phyloP scores from a whole-genome alignment of 495 filamentous ascomycete genomes.

The Friedmanniomyces simplex region DNA sequence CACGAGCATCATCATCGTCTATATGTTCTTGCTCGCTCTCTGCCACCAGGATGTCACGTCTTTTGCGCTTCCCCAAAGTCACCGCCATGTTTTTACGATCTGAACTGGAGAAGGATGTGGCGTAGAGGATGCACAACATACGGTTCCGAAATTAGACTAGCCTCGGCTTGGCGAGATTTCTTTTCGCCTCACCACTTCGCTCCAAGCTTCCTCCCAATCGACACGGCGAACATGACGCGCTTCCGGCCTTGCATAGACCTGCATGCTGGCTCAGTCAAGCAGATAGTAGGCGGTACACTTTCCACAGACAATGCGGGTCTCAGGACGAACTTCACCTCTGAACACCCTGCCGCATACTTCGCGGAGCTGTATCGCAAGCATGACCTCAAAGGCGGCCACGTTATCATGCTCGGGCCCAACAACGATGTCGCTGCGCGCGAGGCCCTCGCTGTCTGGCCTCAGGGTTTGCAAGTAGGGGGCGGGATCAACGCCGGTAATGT shows the following conservation, averaged over 20 bases:
- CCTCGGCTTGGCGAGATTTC: neutral
- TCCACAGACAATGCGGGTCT: slow-evolving; percentile 48
- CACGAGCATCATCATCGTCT: slow-evolving; percentile 33
- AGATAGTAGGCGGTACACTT: slow-evolving; percentile 93
- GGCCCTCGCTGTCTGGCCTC: slow-evolving; percentile 65
- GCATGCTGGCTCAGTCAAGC: slow-evolving; percentile 90
- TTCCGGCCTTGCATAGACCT: slow-evolving; percentile 97
- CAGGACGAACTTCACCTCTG: slow-evolving; percentile 84
- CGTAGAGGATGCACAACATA: neutral
- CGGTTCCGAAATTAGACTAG: neutral
- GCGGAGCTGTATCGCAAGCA: slow-evolving; percentile 66
- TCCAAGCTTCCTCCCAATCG: neutral
- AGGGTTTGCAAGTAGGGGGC: slow-evolving; percentile 74
- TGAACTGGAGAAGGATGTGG: neutral
- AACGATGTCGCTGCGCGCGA: slow-evolving; percentile 72
- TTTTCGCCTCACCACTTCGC: neutral
- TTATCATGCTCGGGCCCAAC: slow-evolving; percentile 87
- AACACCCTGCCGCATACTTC: slow-evolving; percentile 69
- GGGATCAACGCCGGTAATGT: slow-evolving; percentile 84
- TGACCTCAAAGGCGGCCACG: slow-evolving; percentile 68
- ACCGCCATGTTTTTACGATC: slow-evolving; percentile 14
- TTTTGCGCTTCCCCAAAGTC: slow-evolving; percentile 24
- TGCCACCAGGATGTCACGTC: slow-evolving; percentile 8
- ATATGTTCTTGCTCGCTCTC: neutral
- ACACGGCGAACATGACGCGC: slow-evolving; percentile 56